Base-by-base conservation (phyloP, 805 yeast genomes). In the Yarrowia deformans region DNA sequence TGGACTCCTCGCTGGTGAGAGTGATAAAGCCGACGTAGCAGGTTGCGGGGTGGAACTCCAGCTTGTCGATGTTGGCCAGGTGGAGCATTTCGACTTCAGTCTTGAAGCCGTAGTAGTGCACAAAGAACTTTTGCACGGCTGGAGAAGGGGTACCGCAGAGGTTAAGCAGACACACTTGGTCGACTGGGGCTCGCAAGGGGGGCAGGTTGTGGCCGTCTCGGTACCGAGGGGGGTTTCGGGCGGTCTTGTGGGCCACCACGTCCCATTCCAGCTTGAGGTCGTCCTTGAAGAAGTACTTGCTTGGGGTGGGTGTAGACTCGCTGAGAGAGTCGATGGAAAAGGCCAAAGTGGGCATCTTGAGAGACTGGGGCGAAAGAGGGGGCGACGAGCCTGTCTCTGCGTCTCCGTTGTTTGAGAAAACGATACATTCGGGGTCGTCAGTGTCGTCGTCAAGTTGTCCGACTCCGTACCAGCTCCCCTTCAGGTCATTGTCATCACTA, bases 201-300 rank as follows among this genome's bases (percentile, higher is more conserved):
- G 66, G 52, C 19, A 60, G 23, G 32, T 43, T 43, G 52, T 32
- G 66, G 16, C 19, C 37, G 52, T 32, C 63, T 8, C 63, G 34
- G 48, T 56, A 56, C 19, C 52, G 14, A 8, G 50, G 66, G 2
- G 52, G 42, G 14, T 42, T 43, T 29, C 66, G 40, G 13, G 45
- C 34, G 1, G 32, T 10, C 34, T 60, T 60, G 19, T 18, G 66
- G 4, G 43, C 23, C n/a, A 60, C 66, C 12, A 45, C 32, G 34
- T 60, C 66, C 66, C 66, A 60, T 60, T 60, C 66, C 4, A 60
- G 52, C 14, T 60, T 60, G 13, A 34, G 42, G 52, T 60, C 66
- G 52, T 60, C 66, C 43, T 60, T 60, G 52, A 60, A 60, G 52
- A 60, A 60, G 66, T 60, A 60, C 52, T 60, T 60, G 66, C 66